Base-by-base conservation (phyloP, 768 basidiomycete species). In the Termitomyces sp. region DNA sequence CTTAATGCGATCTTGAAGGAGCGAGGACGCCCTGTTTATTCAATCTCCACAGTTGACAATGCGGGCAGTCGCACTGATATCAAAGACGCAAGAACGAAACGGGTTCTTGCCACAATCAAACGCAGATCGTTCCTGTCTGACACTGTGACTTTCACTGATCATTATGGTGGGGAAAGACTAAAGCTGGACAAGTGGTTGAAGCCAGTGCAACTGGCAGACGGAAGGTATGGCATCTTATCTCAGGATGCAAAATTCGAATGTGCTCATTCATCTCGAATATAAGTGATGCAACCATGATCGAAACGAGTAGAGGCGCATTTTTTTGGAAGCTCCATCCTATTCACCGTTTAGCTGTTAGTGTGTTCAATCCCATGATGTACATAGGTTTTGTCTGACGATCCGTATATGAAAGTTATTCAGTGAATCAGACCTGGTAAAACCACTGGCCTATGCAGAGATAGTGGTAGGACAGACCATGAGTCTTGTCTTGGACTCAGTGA, bases 121-220 rank as follows among this genome's bases (percentile, higher is more conserved):
- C 61, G 53, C 42, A 57, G 64, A 25, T 59, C 60, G 2, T 51
- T 72, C 4, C 47, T 67, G 0, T 48, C 71, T 3, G 69, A 73
- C 53, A 70, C 62, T 4, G 65, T 73, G 14, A 67, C 60, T 17
- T 71, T 73, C 58, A 38, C 63, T 11, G 53, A 66, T 25, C 58
- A 63, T 48, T 45, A 56, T 36, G 54, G 36, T 5, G 72, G 69
- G 1, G 64, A 66, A 53, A 40, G 60, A 3, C 2, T 70, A 3
- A 69, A 69, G 57, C n/a, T 69, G 42, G 60, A 64, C 40, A 67
- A 70, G 15, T 70, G 70, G 66, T 59, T 73, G 17, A 42, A 17
- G 40, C 40, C 55, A 9, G 56, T 58, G 1, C 59, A 63, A n/a
- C 7, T 57, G 6, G 34, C 58, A 12, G 66, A 67, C 34, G 66